Evolutionary conservation across 306 rosid species (phyloP).

Genomic region (Fagus sylvatica): DNA sequence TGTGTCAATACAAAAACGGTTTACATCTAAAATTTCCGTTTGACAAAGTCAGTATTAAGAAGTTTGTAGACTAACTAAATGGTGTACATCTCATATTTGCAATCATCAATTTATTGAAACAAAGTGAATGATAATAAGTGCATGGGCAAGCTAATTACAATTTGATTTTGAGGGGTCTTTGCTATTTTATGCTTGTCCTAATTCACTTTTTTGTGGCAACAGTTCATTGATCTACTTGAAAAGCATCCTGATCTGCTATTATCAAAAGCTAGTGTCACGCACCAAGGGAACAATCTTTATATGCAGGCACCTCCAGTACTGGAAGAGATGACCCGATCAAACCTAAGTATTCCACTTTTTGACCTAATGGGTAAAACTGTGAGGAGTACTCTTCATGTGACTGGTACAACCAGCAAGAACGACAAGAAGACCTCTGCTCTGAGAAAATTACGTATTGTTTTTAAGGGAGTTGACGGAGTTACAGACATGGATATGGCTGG

Average conservation of each 20-base stretch:
- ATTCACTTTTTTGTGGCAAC: slow-evolving; percentile 33
- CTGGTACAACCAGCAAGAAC: slow-evolving; percentile 57
- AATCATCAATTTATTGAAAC: neutral
- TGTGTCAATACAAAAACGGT: neutral
- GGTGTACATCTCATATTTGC: neutral
- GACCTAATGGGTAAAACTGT: slow-evolving; percentile 71
- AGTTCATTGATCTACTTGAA: slow-evolving; percentile 79
- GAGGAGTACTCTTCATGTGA: slow-evolving; percentile 71
- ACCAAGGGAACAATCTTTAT: slow-evolving; percentile 77
- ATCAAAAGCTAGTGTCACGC: slow-evolving; percentile 79
- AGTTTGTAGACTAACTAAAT: neutral
- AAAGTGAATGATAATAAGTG: neutral
- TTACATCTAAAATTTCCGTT: neutral
- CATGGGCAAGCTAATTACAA: neutral
- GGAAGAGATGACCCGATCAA: slow-evolving; percentile 96
- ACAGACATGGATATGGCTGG: slow-evolving; percentile 91
- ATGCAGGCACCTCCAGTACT: slow-evolving; percentile 96
- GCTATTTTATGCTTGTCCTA: neutral
- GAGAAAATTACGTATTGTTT: slow-evolving; percentile 72
- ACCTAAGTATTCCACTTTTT: slow-evolving; percentile 60
- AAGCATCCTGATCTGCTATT: slow-evolving; percentile 73
- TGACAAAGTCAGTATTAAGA: neutral
- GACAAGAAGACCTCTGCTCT: slow-evolving; percentile 58
- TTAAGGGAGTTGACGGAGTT: slow-evolving; percentile 81
- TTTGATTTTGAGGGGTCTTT: slow-evolving; percentile 6